These are phyloP conservation scores for Cytospora paraplurivora DNA, from an alignment of 2,329 filamentous ascomycete genomes.

Conservation along the genomic window DNA sequence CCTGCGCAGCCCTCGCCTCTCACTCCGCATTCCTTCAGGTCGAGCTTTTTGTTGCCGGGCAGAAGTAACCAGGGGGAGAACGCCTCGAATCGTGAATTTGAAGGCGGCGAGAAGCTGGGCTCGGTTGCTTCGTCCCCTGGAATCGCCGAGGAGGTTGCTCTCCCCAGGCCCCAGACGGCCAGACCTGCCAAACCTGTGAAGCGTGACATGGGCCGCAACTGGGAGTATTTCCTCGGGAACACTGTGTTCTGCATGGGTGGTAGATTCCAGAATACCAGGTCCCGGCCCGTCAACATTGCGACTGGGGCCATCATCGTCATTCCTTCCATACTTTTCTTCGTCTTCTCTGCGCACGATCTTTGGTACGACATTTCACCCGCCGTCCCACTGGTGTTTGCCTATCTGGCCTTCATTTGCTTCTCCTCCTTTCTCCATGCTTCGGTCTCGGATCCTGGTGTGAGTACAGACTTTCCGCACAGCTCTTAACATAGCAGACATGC, in stretches of 20 bases:
- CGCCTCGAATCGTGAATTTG: conserved; percentile 57
- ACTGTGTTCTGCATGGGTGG: conserved; percentile 87
- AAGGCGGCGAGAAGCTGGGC: conserved; percentile 79
- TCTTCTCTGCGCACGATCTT: conserved; percentile 79
- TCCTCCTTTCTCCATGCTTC: conserved; percentile 96
- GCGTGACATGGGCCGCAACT: conserved; percentile 65
- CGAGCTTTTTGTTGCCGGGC: conserved; percentile 68
- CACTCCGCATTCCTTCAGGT: conserved; percentile 75
- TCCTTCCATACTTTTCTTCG: conserved; percentile 81
- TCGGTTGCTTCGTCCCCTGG: conserved; percentile 77
- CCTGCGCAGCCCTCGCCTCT: conserved; percentile 59
- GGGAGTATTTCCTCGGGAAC: conserved; percentile 93
- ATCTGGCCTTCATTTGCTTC: conserved; percentile 86
- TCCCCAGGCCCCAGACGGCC: conserved; percentile 33
- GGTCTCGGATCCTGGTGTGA: conserved; percentile 86
- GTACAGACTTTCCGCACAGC: conserved; percentile 41
- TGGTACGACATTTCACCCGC: conserved; percentile 87
- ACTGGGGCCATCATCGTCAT: conserved; percentile 81
- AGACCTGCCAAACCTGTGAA: conserved; percentile 39
- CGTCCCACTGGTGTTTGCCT: conserved; percentile 86
- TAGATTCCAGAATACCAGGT: conserved; percentile 82
- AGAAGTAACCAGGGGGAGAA: conserved; percentile 53
- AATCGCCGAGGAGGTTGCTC: conserved; percentile 40
- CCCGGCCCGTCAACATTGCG: conserved; percentile 84
- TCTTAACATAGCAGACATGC: conserved; percentile 10